A percentile compares a stretch with the other conserved stretches of the same genome.
These are phyloP conservation scores for Fusarium sp. DNA, from an alignment of 2,329 filamentous ascomycete genomes.

Conservation along the genomic window DNA sequence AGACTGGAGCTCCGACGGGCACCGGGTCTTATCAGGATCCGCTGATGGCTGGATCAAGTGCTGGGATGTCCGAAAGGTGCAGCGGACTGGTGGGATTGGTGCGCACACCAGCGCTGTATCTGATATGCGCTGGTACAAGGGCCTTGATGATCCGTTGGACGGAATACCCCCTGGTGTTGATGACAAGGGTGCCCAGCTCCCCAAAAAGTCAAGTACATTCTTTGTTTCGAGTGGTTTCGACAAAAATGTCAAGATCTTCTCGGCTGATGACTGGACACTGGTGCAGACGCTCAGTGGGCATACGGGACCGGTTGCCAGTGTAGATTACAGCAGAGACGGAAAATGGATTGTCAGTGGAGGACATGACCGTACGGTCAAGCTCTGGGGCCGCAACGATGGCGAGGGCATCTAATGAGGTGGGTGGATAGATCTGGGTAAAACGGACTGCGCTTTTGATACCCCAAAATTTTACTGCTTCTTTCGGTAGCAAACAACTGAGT, in stretches of 20 bases:
- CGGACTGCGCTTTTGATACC: constrained; percentile 42
- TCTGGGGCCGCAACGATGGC: constrained; percentile 90
- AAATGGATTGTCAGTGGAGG: constrained; percentile 95
- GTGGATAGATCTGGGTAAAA: constrained; percentile 22
- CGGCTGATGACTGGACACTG: constrained; percentile 93
- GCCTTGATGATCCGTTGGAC: constrained; percentile 78
- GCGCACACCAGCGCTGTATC: constrained; percentile 93
- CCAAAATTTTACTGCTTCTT: constrained; percentile 28
- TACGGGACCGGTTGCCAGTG: constrained; percentile 90
- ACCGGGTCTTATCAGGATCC: constrained; percentile 92
- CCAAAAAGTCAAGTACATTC: constrained; percentile 91
- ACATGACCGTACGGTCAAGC: constrained; percentile 93
- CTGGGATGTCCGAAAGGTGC: constrained; percentile 94
- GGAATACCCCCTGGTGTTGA: constrained; percentile 70
- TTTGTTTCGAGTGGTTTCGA: constrained; percentile 94
- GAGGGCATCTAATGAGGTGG: constrained; percentile 57
- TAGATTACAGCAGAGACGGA: constrained; percentile 87
- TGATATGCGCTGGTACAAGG: constrained; percentile 94
- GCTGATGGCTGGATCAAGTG: constrained; percentile 97
- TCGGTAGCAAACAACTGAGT: background rate
- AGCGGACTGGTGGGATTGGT: constrained; percentile 84
- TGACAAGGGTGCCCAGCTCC: constrained; percentile 73
- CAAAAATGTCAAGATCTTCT: constrained; percentile 94
- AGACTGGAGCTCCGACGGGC: constrained; percentile 92
- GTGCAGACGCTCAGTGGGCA: constrained; percentile 91